Evolutionary conservation across 2,329 filamentous ascomycete species (phyloP), one percentile per base, ranked within the genome.

Genomic region (Ceratocystis eucalypticola): DNA sequence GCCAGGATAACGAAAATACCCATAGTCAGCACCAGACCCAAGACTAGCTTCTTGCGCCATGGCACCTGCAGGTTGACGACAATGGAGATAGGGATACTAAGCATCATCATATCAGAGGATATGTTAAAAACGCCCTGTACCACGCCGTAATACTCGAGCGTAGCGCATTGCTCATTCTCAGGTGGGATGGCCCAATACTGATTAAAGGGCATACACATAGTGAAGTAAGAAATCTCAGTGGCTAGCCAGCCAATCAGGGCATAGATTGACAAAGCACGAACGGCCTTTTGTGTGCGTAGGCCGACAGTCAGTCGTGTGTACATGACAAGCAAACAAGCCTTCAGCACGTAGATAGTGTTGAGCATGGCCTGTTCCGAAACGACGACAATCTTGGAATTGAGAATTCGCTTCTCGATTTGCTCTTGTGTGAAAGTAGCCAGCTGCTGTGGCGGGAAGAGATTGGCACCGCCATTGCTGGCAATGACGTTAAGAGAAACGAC

Each of bases 361-460:
- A 86, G 76, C 75, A 88, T 87, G 70, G 81, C 79, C 73, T 86
- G 78, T 69, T 87, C 84, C 2, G 82, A 80, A 7, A 85, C 79
- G 46, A 86, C 76, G 0, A 86, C 83, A 75, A 84, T 80, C 76
- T 87, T 87, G 59, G 82, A 85, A 10, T 84, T 84, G 46, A 72
- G 74, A 0, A 75, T 72, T 62, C 82, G 75, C 41, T 77, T 74
- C 2, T 69, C 70, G 61, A 79, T 77, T n/a, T 68, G 64, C 44
- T 62, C 61, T 12, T 10, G 20, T 20, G 64, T 65, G 33, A 66
- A 68, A 6, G 65, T 66, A 17, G 53, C 30, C n/a, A 68, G 50
- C 41, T 68, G 61, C 64, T 68, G 64, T 7, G 45, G 44, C 8
- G 67, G 67, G 33, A 65, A 66, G 12, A 66, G 46, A n/a, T 68